phyloP scores from a whole-genome alignment of 2,329 filamentous ascomycete genomes.

The Colletotrichum spaethianum region DNA sequence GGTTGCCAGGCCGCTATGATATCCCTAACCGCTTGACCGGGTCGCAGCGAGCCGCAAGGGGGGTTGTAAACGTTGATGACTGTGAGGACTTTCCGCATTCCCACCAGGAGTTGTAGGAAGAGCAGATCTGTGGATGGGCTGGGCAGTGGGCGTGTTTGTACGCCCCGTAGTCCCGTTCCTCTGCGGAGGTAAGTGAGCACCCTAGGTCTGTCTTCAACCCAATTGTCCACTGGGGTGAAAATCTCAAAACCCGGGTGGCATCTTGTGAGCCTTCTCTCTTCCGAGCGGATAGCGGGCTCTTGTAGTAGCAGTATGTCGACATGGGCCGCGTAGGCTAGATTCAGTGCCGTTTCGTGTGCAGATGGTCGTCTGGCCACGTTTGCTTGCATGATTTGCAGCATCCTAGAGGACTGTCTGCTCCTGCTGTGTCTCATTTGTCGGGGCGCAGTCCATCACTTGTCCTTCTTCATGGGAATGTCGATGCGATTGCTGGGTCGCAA shows the following conservation, averaged over 20 bases:
- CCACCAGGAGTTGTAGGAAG: not conserved
- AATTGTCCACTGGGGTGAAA: constrained; percentile 6
- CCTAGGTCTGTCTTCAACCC: not conserved
- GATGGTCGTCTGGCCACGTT: not conserved
- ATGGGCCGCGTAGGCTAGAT: constrained; percentile 4
- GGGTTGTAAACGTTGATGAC: constrained; percentile 8
- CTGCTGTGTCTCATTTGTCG: not conserved
- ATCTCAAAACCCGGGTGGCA: not conserved
- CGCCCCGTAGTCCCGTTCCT: not conserved
- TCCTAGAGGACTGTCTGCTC: not conserved
- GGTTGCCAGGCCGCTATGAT: constrained; percentile 9
- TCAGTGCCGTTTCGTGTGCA: constrained; percentile 2
- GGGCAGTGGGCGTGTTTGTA: constrained; percentile 3
- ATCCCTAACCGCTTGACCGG: not conserved
- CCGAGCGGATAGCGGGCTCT: constrained; percentile 3
- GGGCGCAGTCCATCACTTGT: constrained; percentile 7
- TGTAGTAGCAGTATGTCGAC: constrained; percentile 8
- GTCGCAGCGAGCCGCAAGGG: not conserved
- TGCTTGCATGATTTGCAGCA: constrained; percentile 23
- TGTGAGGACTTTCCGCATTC: not conserved
- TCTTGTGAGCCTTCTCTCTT: constrained; percentile 13
- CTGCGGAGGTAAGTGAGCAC: constrained; percentile 15
- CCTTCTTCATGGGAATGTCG: constrained; percentile 3
- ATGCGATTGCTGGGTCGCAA: constrained; percentile 7
- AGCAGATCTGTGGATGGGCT: constrained; percentile 1